Base-by-base conservation (phyloP, 73 alveolate species). In the Paramecium biaurelia region DNA sequence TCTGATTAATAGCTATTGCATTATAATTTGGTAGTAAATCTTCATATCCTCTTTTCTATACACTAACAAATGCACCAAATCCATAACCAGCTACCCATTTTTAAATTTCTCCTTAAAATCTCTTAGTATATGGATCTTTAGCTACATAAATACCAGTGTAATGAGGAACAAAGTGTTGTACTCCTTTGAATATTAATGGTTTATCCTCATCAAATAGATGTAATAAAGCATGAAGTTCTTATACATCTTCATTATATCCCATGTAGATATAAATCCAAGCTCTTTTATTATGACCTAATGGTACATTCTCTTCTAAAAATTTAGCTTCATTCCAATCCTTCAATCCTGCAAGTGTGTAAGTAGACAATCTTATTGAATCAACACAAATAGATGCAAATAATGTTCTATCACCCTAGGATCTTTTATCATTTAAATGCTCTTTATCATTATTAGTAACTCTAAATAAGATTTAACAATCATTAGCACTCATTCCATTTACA, bases 281-380 rank as follows among this genome's bases (percentile, higher is more conserved):
- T 41, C 45, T 74, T n/a, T 41, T 74, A 41, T 37, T 37, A 23
- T 74, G 67, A 37, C 87, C 87, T 18, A 74, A 74, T 37, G 57
- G 67, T 4, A 37, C 57, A 37, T 74, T 74, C 5, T 74, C 87
- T 0, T 74, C 87, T 34, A 74, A 28, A 37, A 74, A 74, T 35
- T 74, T 74, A 41, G 67, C 87, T 74, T 74, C 87, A 34, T 74
- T 74, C 87, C 87, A 74, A 74, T 74, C 87, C 24, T 74, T 74
- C 20, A 74, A 41, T 34, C 58, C 56, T 3, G 38, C 45, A 21
- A 74, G 15, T 74, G 87, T 74, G 8, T 74, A 74, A 12, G 87
- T 74, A 18, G 67, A 37, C 4, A 74, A 35, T 41, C 35, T 74
- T 1, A 74, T 74, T 74, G 87, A 37, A 37, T 74, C 87, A 0